phyloP scores from a whole-genome alignment of 768 basidiomycete species.

The Mycena pura region DNA sequence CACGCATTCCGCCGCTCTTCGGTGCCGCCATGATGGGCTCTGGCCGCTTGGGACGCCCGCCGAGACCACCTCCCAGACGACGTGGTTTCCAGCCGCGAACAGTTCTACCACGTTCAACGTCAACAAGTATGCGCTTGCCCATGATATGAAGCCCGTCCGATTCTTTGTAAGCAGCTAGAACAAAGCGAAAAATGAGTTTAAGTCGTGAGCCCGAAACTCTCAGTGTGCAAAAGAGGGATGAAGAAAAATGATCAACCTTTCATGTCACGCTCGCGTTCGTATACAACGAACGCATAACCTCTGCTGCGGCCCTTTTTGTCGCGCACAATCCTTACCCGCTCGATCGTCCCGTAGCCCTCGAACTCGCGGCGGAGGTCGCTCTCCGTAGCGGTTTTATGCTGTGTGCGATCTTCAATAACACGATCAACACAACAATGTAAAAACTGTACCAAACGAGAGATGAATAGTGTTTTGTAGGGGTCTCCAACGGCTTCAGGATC shows the following conservation, averaged over 20 bases:
- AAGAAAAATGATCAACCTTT: conserved; percentile 69
- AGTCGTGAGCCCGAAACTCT: conserved; percentile 24
- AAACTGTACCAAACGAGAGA: conserved; percentile 79
- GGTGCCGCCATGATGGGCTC: conserved; percentile 47
- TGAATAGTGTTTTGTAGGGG: conserved; percentile 98
- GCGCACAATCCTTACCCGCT: conserved; percentile 90
- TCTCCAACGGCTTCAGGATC: conserved; percentile 92
- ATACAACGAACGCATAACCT: conserved; percentile 97
- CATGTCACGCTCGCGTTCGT: conserved; percentile 98
- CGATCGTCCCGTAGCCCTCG: conserved; percentile 93
- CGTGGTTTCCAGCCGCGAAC: conserved; percentile 99
- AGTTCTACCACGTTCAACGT: conserved; percentile 97
- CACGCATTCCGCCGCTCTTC: conserved; percentile 39
- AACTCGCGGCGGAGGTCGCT: conserved; percentile 94
- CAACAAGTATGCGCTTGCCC: conserved; percentile 95
- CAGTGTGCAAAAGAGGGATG: conserved; percentile 15
- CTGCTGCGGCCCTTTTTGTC: conserved; percentile 88
- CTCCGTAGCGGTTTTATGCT: conserved; percentile 94
- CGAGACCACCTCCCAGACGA: conserved; percentile 96
- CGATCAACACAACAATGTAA: not conserved
- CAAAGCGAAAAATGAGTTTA: conserved; percentile 30
- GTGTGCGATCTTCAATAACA: conserved; percentile 27
- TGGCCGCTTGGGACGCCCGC: conserved; percentile 91
- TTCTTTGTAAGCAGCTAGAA: conserved; percentile 92
- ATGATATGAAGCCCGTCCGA: conserved; percentile 96